Evolutionary conservation across 2,329 filamentous ascomycete species (phyloP).

Genomic region (Podosphaera fusca): DNA sequence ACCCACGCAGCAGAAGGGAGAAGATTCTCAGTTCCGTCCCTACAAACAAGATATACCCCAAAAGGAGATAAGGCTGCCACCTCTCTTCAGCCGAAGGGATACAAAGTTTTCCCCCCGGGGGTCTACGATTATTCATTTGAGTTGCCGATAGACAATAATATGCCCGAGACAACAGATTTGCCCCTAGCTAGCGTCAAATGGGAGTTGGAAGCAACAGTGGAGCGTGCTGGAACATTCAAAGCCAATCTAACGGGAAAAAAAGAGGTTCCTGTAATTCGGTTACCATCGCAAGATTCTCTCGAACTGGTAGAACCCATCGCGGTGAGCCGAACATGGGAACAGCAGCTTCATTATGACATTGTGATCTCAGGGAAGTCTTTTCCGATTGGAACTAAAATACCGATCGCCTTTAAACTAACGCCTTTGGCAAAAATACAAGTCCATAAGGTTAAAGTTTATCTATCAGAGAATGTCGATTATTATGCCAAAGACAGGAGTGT

Average conservation of each 20-base stretch:
- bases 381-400: constrained; percentile 44
- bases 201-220: constrained; percentile 43
- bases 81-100: constrained; percentile 37
- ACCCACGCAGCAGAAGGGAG: constrained; percentile 19
- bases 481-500: constrained; percentile 44
- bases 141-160: constrained; percentile 53
- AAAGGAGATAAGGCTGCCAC: constrained; percentile 35
- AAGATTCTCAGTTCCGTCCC: constrained; percentile 37
- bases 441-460: constrained; percentile 49
- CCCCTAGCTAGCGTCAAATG: constrained; percentile 49
- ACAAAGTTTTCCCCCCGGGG: constrained; percentile 36
- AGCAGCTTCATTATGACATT: constrained; percentile 55
- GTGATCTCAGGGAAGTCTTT: constrained; percentile 60
- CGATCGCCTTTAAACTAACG: constrained; percentile 54
- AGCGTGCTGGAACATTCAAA: constrained; percentile 47
- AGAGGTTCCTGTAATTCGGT: constrained; percentile 44
- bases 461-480: constrained; percentile 52
- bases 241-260: constrained; percentile 43
- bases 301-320: constrained; percentile 55
- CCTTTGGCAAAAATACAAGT: constrained; percentile 53
- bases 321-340: constrained; percentile 54
- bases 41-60: constrained; percentile 43
- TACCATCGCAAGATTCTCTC: constrained; percentile 44
- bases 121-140: constrained; percentile 40
- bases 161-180: constrained; percentile 48